Evolutionary conservation across 257 asterid genomes (phyloP), one percentile per base, ranked within the genome.

Genomic region (Nicotiana tomentosiformis): DNA sequence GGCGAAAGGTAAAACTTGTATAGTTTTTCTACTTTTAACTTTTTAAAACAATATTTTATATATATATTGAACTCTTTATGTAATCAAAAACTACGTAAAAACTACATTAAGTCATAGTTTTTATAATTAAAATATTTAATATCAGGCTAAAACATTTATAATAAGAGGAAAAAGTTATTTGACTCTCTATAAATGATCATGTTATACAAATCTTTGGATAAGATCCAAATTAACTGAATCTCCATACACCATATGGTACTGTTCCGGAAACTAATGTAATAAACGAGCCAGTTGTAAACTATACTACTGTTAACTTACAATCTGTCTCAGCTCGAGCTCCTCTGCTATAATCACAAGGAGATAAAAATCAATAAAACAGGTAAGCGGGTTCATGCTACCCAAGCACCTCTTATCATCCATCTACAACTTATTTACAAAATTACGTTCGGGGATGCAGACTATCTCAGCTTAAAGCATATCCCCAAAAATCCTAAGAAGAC

Each of bases 401-500:
- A 14, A 33, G 15, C 51, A 33, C 77, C 77, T 35, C 29, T 53
- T 67, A 8, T 35, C 16, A 23, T 33, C 77, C 6, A 33, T 66
- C 26, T 33, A 70, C 16, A 70, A 53, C 69, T 18, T 20, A 68
- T n/a, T 56, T 77, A 58, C 29, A 37, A 74, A 37, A 33, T 18
- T 26, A 30, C 49, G 3, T 51, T 58, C 30, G 11, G 11, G 57
- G 39, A 58, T 23, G 33, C 82, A 53, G 10, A 2, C 43, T 74
- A 11, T 83, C 78, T 86, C 83, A 76, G 84, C 76, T 82, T 35
- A 74, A 78, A 69, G 77, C 76, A 84, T 51, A 43, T 43, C 49
- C 81, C 86, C 86, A 83, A 88, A 12, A 91, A 55, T 10, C 92
- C 87, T 64, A 90, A 61, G 43, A 89, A 82, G 74, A 87, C 60